Percentiles rank a stretch among this genome's conserved stretches.
phyloP scores from a whole-genome alignment of 176 grass and related monocot species.

The Puccinellia tenuiflora region DNA sequence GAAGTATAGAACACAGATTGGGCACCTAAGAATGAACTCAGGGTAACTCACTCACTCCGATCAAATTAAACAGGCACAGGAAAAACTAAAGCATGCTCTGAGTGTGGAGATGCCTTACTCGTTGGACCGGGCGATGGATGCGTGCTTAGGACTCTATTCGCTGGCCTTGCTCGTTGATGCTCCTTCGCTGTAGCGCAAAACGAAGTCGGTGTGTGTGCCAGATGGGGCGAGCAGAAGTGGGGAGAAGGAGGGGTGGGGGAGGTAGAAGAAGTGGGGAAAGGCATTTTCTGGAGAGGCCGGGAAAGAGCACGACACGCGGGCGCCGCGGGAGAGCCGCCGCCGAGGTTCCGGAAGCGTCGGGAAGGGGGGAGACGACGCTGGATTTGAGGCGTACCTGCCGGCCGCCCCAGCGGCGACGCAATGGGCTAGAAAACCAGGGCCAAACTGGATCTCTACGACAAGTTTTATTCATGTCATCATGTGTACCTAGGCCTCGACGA shows the following conservation, averaged over 20 bases:
- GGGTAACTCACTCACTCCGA: neutral
- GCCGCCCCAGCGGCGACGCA: neutral
- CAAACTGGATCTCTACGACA: neutral
- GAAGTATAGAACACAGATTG: neutral
- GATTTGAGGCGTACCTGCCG: neutral
- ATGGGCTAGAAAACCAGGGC: neutral
- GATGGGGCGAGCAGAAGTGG: neutral
- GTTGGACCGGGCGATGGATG: neutral
- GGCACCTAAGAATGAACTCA: neutral
- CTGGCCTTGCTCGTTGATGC: neutral
- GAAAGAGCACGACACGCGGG: slow-evolving; percentile 9
- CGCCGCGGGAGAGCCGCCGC: neutral
- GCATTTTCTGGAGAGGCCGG: slow-evolving; percentile 39
- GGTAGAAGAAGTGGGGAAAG: neutral
- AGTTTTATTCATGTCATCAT: neutral
- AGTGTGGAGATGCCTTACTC: neutral
- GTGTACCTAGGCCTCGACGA: neutral
- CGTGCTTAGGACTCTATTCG: neutral
- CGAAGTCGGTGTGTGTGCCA: neutral
- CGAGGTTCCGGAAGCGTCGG: slow-evolving; percentile 24
- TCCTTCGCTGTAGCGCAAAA: neutral
- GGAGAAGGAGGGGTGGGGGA: slow-evolving; percentile 2
- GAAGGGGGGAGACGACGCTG: slow-evolving; percentile 13
- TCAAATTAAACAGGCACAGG: neutral
- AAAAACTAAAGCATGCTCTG: neutral